Conservation (phyloP, 352 stramenopile genomes). For the Phytophthora meadii region DNA sequence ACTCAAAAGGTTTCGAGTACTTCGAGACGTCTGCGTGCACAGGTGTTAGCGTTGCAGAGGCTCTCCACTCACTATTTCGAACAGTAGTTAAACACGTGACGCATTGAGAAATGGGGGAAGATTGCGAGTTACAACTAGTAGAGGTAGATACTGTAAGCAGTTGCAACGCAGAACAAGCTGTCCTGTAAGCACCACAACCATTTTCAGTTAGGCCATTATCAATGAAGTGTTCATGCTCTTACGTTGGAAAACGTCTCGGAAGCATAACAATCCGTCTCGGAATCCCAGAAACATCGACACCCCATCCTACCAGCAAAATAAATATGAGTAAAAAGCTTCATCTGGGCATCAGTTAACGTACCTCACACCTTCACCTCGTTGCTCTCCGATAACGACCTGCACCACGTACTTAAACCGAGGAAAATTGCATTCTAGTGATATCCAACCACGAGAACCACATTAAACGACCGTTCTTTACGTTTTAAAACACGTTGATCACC, state of each 20-base stretch:
- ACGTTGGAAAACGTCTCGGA: conserved; percentile 92
- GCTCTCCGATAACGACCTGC: conserved; percentile 91
- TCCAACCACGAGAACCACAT: background rate
- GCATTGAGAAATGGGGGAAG: conserved; percentile 14
- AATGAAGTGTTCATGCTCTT: conserved; percentile 11
- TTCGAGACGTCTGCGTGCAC: conserved; percentile 94
- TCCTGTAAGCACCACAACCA: conserved; percentile 53
- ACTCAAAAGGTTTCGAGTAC: conserved; percentile 85
- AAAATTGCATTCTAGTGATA: conserved; percentile 63
- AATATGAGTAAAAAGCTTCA: background rate
- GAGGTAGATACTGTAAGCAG: conserved; percentile 90
- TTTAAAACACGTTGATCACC: background rate
- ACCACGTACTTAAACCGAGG: conserved; percentile 92
- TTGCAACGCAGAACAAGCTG: conserved; percentile 89
- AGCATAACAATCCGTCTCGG: conserved; percentile 89
- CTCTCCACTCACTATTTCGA: conserved; percentile 86
- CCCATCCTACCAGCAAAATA: conserved; percentile 70
- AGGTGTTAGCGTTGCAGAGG: conserved; percentile 84
- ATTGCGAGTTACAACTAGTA: conserved; percentile 54
- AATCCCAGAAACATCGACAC: conserved; percentile 91
- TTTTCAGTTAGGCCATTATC: background rate
- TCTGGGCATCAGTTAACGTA: conserved; percentile 13
- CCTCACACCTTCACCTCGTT: conserved; percentile 87
- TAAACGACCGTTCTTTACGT: background rate
- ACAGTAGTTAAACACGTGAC: conserved; percentile 56